phyloP scores from a whole-genome alignment of 164 flowering plant genomes.

The Berberis thunbergii region DNA sequence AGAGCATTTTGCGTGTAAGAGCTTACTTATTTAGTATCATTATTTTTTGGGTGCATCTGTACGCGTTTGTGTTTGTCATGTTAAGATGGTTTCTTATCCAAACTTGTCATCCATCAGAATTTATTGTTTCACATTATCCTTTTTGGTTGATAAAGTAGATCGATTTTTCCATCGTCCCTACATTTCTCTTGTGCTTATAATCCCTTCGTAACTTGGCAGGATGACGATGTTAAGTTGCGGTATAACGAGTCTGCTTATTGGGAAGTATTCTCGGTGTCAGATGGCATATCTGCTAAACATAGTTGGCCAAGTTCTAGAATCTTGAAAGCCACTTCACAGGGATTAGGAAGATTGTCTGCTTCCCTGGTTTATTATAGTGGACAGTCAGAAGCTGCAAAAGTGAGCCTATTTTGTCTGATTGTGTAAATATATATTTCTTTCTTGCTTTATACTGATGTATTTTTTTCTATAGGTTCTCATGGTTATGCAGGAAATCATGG shows the following conservation, averaged over 20 bases:
- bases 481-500: not conserved
- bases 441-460: not conserved
- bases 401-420: constrained; percentile 5
- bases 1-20: too few species aligned
- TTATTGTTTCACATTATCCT: too few species aligned
- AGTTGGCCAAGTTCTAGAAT: constrained; percentile 45
- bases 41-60: too few species aligned
- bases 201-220: constrained; percentile 24
- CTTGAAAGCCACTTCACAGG: constrained; percentile 47
- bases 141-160: too few species aligned
- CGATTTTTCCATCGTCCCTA: too few species aligned
- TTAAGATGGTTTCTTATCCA: too few species aligned
- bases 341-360: constrained; percentile 66
- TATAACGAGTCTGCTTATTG: constrained; percentile 47
- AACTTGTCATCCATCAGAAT: too few species aligned
- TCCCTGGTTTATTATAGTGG: constrained; percentile 45
- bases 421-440: not conserved
- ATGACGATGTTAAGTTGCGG: constrained; percentile 50
- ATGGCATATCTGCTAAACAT: constrained; percentile 25
- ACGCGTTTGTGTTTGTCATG: too few species aligned
- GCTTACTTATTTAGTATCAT: too few species aligned
- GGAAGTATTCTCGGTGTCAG: constrained; percentile 27
- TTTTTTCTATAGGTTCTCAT: not conserved
- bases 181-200: too few species aligned
- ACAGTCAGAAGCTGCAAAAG: constrained; percentile 40